Evolutionary conservation across 148 eudicot species (phyloP), one percentile per base, ranked within the genome.

Genomic region (Salicornia ramosissima): DNA sequence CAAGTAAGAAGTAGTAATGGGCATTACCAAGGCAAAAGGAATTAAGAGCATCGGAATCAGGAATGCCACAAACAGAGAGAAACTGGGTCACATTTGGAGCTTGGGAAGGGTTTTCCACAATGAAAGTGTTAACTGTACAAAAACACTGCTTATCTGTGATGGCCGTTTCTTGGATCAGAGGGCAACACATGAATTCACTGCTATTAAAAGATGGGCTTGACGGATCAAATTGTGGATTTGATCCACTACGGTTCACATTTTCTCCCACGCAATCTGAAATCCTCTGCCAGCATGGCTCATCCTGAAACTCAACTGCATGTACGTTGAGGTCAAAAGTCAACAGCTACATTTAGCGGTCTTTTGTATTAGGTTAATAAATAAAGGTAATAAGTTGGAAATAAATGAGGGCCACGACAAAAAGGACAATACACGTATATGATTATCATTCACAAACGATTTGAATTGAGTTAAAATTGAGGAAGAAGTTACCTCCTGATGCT

Each of bases 171-270:
- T n/a, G 62, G 15, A 65, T 45, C 2, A 73, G 64, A 26, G 63
- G 30, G 40, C 76, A 73, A 22, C 76, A 73, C 29, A 73, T 8
- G 18, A 29, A 65, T 49, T 73, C 70, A 5, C 70, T 65, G 10
- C 40, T 13, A 22, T 73, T 65, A 50, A 73, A 73, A 16, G 64
- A 73, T 0, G 70, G 64, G 55, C 76, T 73, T 18, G 55, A 10
- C 6, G 64, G 45, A 11, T 73, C 49, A 51, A 26, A 65, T 18
- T 54, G 31, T 18, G 76, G 70, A n/a, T 65, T 54, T 15, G 60
- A 2, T 42, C 13, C 12, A 42, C 45, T 42, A 11, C 16, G 19
- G 50, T 13, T 46, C 18, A 15, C 19, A 11, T 46, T 46, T 13
- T 42, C 16, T 46, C 50, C 50, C 4, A 15, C 15, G 50, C 50